These are phyloP conservation scores for Peziza echinospora DNA, from an alignment of 495 filamentous ascomycete genomes.

Conservation along the genomic window DNA sequence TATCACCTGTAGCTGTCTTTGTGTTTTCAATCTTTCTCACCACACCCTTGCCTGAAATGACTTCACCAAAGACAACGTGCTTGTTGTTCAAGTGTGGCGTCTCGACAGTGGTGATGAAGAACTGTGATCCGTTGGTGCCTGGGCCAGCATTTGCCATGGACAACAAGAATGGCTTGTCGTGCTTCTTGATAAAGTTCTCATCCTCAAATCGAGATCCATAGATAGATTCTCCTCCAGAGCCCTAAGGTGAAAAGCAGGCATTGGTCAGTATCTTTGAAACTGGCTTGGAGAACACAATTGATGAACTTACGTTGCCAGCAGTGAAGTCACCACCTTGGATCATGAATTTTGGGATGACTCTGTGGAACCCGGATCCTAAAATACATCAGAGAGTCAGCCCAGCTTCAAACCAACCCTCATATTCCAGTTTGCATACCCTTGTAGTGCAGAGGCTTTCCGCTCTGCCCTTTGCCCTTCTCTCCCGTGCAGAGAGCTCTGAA, in stretches of 20 bases:
- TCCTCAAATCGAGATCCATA: conserved; percentile 97
- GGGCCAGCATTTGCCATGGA: conserved; percentile 97
- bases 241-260: conserved; percentile 19
- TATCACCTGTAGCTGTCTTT: conserved; percentile 52
- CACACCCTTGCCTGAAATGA: conserved; percentile 75
- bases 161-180: conserved; percentile 82
- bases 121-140: conserved; percentile 87
- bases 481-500: conserved; percentile 92
- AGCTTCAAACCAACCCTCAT: conserved; percentile 1
- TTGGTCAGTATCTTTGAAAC: too few relatives aligned
- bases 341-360: conserved; percentile 97
- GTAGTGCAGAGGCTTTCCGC: conserved; percentile 76
- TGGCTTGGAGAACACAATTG: neutral
- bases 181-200: conserved; percentile 86
- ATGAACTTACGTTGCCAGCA: conserved; percentile 46
- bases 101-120: conserved; percentile 87
- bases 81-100: conserved; percentile 91
- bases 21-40: conserved; percentile 81
- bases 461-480: conserved; percentile 62
- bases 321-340: conserved; percentile 99
- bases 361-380: conserved; percentile 59
- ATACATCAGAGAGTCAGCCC: neutral
- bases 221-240: conserved; percentile 91
- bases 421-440: conserved; percentile 38
- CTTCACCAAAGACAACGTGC: conserved; percentile 96